Percentiles rank a stretch among this genome's conserved stretches.
Conservation (phyloP, 306 rosid species). For the Quercus suber region DNA sequence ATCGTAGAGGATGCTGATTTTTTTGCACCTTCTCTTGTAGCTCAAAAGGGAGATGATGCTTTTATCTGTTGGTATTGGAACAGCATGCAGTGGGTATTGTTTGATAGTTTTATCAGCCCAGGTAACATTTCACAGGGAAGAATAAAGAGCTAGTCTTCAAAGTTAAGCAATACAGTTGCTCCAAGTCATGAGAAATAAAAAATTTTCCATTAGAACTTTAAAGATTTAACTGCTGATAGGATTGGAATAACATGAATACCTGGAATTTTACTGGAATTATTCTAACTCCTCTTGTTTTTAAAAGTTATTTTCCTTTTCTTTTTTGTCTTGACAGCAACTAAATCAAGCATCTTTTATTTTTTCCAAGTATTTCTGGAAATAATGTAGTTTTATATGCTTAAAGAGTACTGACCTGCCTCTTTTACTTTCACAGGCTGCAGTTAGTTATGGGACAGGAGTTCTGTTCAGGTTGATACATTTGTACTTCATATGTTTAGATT, state of each 20-base stretch:
- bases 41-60: conserved; percentile 83
- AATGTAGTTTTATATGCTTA: not conserved
- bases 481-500: conserved; percentile 20
- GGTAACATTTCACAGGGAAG: conserved; percentile 43
- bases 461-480: conserved; percentile 58
- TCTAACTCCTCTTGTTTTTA: conserved; percentile 14
- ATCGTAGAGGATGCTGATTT: conserved; percentile 25
- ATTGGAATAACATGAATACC: conserved; percentile 3
- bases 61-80: conserved; percentile 78
- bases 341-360: conserved; percentile 1
- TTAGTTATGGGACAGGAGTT: conserved; percentile 74
- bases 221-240: not conserved
- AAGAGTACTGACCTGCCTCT: conserved; percentile 15
- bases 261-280: not conserved
- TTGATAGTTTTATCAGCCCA: conserved; percentile 65
- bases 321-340: not conserved
- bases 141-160: not conserved
- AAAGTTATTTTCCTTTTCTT: not conserved
- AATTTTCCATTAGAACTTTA: not conserved
- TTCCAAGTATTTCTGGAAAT: not conserved
- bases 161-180: not conserved
- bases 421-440: conserved; percentile 60
- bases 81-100: conserved; percentile 81
- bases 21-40: conserved; percentile 40
- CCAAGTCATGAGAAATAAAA: not conserved